These are phyloP conservation scores for Pseudomonodictys pantanalensis DNA, from an alignment of 495 filamentous ascomycete genomes.

Conservation along the genomic window DNA sequence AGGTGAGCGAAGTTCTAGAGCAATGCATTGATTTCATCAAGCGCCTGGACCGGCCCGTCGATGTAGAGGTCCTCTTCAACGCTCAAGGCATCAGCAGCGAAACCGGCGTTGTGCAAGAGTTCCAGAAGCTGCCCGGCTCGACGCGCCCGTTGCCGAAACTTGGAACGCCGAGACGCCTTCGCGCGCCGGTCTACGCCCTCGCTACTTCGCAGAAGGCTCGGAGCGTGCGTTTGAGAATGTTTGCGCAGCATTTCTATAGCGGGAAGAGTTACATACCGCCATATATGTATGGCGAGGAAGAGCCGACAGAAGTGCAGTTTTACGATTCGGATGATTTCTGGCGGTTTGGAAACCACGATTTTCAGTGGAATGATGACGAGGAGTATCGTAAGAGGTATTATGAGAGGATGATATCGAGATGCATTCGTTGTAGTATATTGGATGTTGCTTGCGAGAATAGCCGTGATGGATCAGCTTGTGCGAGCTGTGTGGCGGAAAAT, in stretches of 20 bases:
- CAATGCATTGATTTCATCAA: background rate
- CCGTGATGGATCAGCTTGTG: no score
- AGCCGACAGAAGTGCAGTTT: slow-evolving; percentile 14
- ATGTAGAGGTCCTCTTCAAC: slow-evolving; percentile 6
- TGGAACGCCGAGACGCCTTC: background rate
- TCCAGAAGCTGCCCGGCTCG: no score
- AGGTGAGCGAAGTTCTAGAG: background rate
- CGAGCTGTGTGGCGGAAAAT: no score
- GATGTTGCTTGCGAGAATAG: no score
- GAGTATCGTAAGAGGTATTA: no score
- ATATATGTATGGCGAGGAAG: slow-evolving; percentile 28
- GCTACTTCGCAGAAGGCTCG: slow-evolving; percentile 5
- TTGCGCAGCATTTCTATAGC: slow-evolving; percentile 5
- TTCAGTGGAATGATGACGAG: no score
- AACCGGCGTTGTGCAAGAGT: background rate
- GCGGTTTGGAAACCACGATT: no score
- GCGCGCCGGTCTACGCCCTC: slow-evolving; percentile 17
- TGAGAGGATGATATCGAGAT: no score
- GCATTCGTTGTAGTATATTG: no score
- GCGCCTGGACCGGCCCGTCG: background rate
- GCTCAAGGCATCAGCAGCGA: background rate
- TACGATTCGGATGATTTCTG: slow-evolving; percentile 24
- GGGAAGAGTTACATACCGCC: slow-evolving; percentile 22
- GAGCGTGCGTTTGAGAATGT: slow-evolving; percentile 14
- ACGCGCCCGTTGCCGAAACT: no score